Evolutionary conservation across 257 asterid species (phyloP), one percentile per base, ranked within the genome.

Genomic region (Ligustrum vulgare): DNA sequence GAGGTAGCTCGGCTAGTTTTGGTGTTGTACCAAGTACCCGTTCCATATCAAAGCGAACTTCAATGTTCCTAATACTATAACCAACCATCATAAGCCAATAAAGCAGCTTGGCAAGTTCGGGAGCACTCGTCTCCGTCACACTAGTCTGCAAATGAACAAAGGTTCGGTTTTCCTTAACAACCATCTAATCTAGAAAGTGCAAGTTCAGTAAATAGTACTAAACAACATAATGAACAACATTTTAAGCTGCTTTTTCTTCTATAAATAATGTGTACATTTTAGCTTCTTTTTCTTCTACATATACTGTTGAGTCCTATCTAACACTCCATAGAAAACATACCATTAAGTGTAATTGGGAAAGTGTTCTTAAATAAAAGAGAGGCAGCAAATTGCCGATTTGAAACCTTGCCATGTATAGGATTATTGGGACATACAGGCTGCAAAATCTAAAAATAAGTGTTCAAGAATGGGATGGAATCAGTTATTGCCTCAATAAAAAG

Each of bases 41-140:
- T 84, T 95, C 98, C 98, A 95, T 95, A 81, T 95, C 99, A 60
- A 91, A 91, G 34, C 97, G 97, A 41, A 95, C 99, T 83, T 95
- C 99, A 70, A 95, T 95, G 58, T 95, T 95, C 33, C 98, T 90
- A 70, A 95, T 87, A 54, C 99, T 87, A 72, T 95, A 95, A 43
- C 99, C 99, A 80, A 95, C 99, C 83, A 95, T 96, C 99, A 95
- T 95, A 31, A 95, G 98, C 99, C 99, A 95, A 82, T 86, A 95
- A 62, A 95, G 98, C 71, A 93, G 89, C 82, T 91, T 95, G 34
- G 93, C 98, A 23, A 95, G 97, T 82, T 95, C 99, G 3, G 91
- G 87, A 6, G 96, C 93, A 78, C 94, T 86, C 18, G 99, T 95
- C 84, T 95, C 99, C 1, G 99, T 95, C 33, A 87, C 86, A 47